Evolutionary conservation across 2,329 filamentous ascomycete genomes (phyloP).

Genomic region (Graphilbum fragrans): DNA sequence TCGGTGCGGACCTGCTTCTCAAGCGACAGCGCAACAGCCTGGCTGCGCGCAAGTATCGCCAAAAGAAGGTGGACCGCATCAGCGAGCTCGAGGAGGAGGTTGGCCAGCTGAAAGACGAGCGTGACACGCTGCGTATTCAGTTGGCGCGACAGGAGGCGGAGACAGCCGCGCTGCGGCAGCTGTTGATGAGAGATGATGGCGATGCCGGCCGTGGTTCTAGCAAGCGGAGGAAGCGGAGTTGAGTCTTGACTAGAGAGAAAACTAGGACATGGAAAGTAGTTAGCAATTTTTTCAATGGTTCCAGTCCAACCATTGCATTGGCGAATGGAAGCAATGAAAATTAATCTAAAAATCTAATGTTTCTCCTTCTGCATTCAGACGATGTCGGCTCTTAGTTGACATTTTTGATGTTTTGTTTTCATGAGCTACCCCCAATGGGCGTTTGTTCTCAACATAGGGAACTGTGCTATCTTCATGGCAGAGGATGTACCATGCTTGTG

Average conservation of each 20-base stretch:
- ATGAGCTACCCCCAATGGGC: background rate
- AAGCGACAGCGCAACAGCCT: conserved; percentile 52
- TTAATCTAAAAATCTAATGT: background rate
- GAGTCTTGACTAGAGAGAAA: background rate
- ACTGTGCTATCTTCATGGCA: conserved; percentile 12
- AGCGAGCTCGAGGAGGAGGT: conserved; percentile 40
- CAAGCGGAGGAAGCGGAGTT: background rate
- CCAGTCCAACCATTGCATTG: no score
- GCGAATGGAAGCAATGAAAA: background rate
- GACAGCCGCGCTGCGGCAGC: conserved; percentile 39
- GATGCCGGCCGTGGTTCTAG: background rate
- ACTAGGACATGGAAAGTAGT: no score
- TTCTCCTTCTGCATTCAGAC: conserved; percentile 4
- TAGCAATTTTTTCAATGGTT: no score
- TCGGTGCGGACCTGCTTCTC: conserved; percentile 10
- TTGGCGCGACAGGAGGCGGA: conserved; percentile 48
- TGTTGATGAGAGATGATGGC: conserved; percentile 14
- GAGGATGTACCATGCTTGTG: no score
- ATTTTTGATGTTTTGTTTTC: conserved; percentile 4
- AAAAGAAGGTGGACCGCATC: conserved; percentile 51
- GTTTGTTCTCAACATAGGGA: conserved; percentile 10
- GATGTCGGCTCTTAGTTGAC: conserved; percentile 14
- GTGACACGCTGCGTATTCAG: conserved; percentile 42
- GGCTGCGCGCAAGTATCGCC: conserved; percentile 50
- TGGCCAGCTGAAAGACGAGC: conserved; percentile 37